These are phyloP conservation scores for Penstemon eatonii DNA, from an alignment of 257 asterid species.

Conservation along the genomic window DNA sequence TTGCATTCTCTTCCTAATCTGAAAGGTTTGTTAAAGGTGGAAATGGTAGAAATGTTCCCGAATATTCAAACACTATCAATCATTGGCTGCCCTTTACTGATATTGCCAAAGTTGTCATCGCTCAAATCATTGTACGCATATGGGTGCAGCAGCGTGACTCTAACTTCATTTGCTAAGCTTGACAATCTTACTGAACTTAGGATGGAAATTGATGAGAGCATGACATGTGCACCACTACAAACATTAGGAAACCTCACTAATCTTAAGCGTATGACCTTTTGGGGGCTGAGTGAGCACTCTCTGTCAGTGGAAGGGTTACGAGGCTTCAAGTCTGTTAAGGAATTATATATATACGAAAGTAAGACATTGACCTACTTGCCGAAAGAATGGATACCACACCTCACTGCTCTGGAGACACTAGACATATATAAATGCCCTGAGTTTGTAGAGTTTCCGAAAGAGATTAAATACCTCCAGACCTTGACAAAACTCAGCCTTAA, in stretches of 20 bases:
- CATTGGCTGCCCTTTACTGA: neutral
- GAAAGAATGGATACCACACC: constrained; percentile 5
- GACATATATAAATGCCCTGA: neutral
- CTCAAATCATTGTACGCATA: neutral
- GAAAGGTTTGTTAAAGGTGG: constrained; percentile 21
- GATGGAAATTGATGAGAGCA: constrained; percentile 3
- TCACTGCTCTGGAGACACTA: neutral
- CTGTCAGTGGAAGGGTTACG: neutral
- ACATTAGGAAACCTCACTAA: constrained; percentile 12
- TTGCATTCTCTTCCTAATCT: neutral
- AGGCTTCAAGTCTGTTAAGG: constrained; percentile 7
- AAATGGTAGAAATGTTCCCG: constrained; percentile 18
- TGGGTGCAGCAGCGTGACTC: constrained; percentile 1
- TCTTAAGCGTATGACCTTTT: neutral
- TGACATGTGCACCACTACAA: neutral
- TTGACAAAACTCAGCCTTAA: accelerated
- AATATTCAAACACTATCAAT: neutral
- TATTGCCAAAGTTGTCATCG: constrained; percentile 8
- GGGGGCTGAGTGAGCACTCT: neutral
- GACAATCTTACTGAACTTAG: neutral
- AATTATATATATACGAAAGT: neutral
- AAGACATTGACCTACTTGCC: neutral
- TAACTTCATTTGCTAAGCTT: constrained; percentile 16
- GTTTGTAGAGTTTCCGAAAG: constrained; percentile 18
- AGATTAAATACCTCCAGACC: constrained; percentile 6